Base-by-base conservation (phyloP, 805 yeast genomes). In the Wickerhamomyces canadensis region DNA sequence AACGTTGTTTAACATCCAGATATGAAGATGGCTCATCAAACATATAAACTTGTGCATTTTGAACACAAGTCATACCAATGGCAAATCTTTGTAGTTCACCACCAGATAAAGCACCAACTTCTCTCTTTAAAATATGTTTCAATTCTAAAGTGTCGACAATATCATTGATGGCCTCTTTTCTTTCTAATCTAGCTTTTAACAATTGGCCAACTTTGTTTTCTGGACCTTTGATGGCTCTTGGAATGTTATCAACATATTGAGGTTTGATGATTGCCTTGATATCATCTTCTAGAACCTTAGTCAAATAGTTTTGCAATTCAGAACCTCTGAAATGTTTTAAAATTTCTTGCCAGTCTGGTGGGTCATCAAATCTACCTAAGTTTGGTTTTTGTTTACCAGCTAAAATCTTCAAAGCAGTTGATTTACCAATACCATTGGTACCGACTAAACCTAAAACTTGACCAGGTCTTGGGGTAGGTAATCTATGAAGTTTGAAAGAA, bases 31-130 rank as follows among this genome's bases (percentile, higher is more conserved):
- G 98, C 71, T 93, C 98, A 68, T 93, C 98, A 65, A 93, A 93
- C 98, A 93, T 93, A 68, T 93, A 93, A 31, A 93, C 98, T 52
- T 87, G 84, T 40, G 98, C 98, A 23, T 69, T 71, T 67, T 91
- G 98, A 33, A 89, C 88, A 72, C 96, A 86, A 13, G 98, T 85
- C 88, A 93, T 83, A 53, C 93, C 98, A 60, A 93, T 82, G 33
- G 98, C 98, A 60, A 93, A 93, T 70, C 98, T 81, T 71, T 93
- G 98, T 61, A 93, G 74, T 68, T 93, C 98, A 65, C 98, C 98
- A 80, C 98, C 98, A 33, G 96, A 87, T 48, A 93, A 74, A 53
- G 86, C 84, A 35, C 76, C 72, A 33, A 93, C 84, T 47, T 93
- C 98, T 75, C 99, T 86, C 45, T 78, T 74, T 65, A 87, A 59